phyloP scores from a whole-genome alignment of 148 eudicot species.

The Rhododendron ferrugineum region DNA sequence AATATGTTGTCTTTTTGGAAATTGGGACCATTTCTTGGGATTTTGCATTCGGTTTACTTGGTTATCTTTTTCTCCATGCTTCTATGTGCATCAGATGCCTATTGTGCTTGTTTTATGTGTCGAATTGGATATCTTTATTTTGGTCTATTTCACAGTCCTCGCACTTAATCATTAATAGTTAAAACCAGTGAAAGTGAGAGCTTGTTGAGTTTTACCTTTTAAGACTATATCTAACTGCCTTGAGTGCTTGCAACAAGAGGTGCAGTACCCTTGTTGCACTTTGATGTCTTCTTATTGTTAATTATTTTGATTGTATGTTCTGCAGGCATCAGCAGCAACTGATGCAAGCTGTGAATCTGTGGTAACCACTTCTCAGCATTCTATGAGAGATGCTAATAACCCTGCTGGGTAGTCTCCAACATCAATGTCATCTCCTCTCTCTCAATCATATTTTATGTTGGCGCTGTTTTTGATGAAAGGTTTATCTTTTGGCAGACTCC shows the following conservation, averaged over 20 bases:
- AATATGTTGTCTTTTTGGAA: not conserved
- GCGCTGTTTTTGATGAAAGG: not conserved
- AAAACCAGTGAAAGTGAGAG: not conserved
- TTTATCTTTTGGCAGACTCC: constrained; percentile 53
- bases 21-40: not conserved
- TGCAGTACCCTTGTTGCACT: not conserved
- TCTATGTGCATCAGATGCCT: constrained; percentile 2
- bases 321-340: constrained; percentile 49
- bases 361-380: constrained; percentile 63
- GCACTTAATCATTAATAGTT: too few species aligned
- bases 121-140: not conserved
- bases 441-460: not conserved
- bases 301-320: not conserved
- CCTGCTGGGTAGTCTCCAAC: constrained; percentile 49
- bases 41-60: not conserved
- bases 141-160: not conserved
- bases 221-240: not conserved
- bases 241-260: not conserved
- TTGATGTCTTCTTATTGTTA: not conserved
- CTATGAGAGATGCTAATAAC: constrained; percentile 63
- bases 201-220: not conserved
- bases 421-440: not conserved
- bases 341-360: constrained; percentile 81
- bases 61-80: not conserved
- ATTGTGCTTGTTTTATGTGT: not conserved